Evolutionary conservation across 2,329 filamentous ascomycete genomes (phyloP), one percentile per base, ranked within the genome.

Genomic region (Mariannaea sp.): DNA sequence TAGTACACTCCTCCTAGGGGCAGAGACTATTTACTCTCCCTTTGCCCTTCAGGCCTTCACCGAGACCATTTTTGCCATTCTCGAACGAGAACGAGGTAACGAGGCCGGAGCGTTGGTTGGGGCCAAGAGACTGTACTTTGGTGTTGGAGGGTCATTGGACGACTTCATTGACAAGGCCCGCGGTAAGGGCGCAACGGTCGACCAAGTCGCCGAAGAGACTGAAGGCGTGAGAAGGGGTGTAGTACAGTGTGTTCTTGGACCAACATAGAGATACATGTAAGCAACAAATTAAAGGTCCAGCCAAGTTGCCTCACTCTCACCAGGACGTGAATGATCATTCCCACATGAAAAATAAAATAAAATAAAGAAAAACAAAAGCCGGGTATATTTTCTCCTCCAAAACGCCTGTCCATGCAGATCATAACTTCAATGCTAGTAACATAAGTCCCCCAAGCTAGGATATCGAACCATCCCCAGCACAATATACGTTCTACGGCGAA

Each of bases 11-110:
- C 74, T 92, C 5, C 73, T 94, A 2, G 90, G 86, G 1, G 88
- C 89, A 1, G 90, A 94, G 71, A 94, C 90, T 0, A 93, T 94
- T 38, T 94, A 94, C 72, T 90, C 86, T 2, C 89, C 88, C 0
- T 84, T 85, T 52, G 86, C 88, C 0, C 79, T 92, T 17, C 74
- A 76, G 29, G 80, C 84, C 0, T 94, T 93, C 66, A 83, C 86
- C 1, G 82, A 87, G 32, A 85, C 85, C 4, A 75, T 92, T 10
- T 78, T 87, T 35, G 73, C 73, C 4, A 73, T 90, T 13, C 73
- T 92, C 38, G 67, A 76, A 16, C 71, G 73, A 43, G 77, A 85
- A 43, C 50, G 56, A 27, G 27, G 67, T 3, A 75, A 77, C 44
- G 73, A 75, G 45, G 82, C 84, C 0, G 81, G 80, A 42, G 85